Conservation (phyloP, 805 yeast species). For the Saccharomycopsis fermentans region DNA sequence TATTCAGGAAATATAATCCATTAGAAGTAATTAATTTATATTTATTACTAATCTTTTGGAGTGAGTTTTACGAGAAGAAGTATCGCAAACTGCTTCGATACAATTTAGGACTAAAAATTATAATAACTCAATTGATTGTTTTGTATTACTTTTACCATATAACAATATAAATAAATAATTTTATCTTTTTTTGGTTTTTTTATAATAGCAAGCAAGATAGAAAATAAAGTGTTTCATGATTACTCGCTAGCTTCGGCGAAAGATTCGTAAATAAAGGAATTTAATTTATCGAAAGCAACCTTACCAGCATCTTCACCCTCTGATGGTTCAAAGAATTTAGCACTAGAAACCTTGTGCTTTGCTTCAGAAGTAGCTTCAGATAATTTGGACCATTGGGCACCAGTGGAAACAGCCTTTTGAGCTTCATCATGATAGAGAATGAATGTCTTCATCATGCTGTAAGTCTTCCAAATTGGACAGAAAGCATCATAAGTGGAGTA, state of each 20-base stretch:
- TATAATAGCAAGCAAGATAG: not conserved
- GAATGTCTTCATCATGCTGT: slow-evolving; percentile 94
- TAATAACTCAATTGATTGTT: not conserved
- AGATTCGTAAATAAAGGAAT: slow-evolving; percentile 70
- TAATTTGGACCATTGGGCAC: slow-evolving; percentile 90
- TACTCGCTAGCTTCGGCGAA: slow-evolving; percentile 94
- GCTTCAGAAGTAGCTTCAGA: slow-evolving; percentile 83
- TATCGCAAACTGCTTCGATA: too few species aligned
- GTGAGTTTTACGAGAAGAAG: too few species aligned
- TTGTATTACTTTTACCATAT: not conserved
- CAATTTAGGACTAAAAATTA: not conserved
- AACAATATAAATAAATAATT: not conserved
- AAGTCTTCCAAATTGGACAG: slow-evolving; percentile 99
- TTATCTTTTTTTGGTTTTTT: not conserved
- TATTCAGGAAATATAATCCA: too few species aligned
- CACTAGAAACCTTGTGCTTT: slow-evolving; percentile 85
- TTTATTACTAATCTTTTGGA: too few species aligned
- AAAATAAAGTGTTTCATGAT: slow-evolving; percentile 3
- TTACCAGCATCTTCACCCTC: slow-evolving; percentile 74
- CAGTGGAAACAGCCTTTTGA: slow-evolving; percentile 88
- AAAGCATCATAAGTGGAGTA: slow-evolving; percentile 96
- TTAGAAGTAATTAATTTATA: too few species aligned
- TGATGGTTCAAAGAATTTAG: slow-evolving; percentile 94
- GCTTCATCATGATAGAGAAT: slow-evolving; percentile 92
- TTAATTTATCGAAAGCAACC: slow-evolving; percentile 67